Percentiles rank a stretch among this genome's conserved stretches.
phyloP scores from a whole-genome alignment of 768 basidiomycete genomes.

The Asterophora lycoperdoides region DNA sequence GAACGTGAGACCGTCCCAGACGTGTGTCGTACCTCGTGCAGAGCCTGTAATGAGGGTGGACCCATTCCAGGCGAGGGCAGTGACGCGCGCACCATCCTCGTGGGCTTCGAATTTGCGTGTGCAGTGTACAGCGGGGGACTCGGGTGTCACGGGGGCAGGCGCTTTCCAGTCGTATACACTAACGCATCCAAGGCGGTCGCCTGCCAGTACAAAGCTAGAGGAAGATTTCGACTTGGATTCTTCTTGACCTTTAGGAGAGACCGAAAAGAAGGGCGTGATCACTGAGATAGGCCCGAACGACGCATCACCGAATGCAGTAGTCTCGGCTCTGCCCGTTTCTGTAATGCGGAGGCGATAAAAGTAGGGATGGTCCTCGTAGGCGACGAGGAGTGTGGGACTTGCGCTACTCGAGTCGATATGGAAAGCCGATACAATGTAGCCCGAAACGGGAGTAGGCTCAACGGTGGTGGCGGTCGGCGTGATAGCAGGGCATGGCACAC shows the following conservation, averaged over 20 bases:
- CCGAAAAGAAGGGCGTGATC: constrained; percentile 46
- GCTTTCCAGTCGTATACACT: constrained; percentile 54
- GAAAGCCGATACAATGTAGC: constrained; percentile 13
- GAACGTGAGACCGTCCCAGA: constrained; percentile 68
- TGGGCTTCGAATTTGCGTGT: constrained; percentile 57
- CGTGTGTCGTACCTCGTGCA: constrained; percentile 48
- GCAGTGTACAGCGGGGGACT: constrained; percentile 26
- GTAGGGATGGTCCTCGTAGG: constrained; percentile 43
- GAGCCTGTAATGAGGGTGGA: constrained; percentile 65
- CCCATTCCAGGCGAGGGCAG: constrained; percentile 58
- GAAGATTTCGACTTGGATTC: constrained; percentile 4
- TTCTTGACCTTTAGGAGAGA: too few relatives aligned
- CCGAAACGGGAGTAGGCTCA: constrained; percentile 15
- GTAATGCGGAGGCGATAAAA: constrained; percentile 50
- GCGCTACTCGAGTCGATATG: constrained; percentile 25
- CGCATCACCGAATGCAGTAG: constrained; percentile 46
- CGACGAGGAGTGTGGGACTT: constrained; percentile 41
- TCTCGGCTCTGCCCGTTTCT: constrained; percentile 24
- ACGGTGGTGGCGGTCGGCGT: constrained; percentile 4
- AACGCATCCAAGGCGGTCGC: constrained; percentile 63
- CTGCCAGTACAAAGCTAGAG: constrained; percentile 52
- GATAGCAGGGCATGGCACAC: constrained; percentile 33
- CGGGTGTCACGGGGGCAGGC: not conserved
- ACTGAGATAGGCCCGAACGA: constrained; percentile 48
- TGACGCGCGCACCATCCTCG: constrained; percentile 53